Percentiles rank a stretch among this genome's conserved stretches.
These are phyloP conservation scores for Fremontodendron californicum DNA, from an alignment of 345 rosid species.

Conservation along the genomic window DNA sequence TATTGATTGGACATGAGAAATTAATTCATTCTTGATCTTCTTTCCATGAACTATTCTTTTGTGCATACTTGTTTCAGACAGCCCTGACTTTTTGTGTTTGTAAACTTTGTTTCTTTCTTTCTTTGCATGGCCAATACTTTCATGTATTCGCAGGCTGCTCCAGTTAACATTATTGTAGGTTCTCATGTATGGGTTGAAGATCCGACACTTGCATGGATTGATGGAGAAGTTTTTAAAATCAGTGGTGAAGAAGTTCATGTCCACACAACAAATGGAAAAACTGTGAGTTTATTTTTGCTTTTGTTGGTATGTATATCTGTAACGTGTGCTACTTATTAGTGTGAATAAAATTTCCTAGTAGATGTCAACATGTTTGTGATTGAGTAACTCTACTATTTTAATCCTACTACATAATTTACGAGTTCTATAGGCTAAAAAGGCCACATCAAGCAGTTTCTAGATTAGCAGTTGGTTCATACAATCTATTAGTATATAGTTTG, in stretches of 20 bases:
- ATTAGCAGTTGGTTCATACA: slow-evolving; percentile 2
- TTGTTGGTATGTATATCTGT: not conserved
- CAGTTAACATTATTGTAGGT: slow-evolving; percentile 20
- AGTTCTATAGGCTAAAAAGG: not conserved
- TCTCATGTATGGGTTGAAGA: slow-evolving; percentile 22
- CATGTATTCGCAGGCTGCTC: not conserved
- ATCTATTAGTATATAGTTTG: slow-evolving; percentile 5
- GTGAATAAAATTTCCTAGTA: slow-evolving; percentile 4
- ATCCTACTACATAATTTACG: not conserved
- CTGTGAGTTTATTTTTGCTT: slow-evolving; percentile 4
- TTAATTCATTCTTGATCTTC: not conserved
- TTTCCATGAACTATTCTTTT: not conserved
- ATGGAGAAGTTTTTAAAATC: slow-evolving; percentile 21
- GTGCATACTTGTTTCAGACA: not conserved
- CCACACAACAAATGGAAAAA: slow-evolving; percentile 15
- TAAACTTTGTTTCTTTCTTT: not conserved
- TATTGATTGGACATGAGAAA: not conserved
- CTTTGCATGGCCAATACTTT: slow-evolving; percentile 2
- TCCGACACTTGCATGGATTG: slow-evolving; percentile 9
- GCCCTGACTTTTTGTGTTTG: not conserved
- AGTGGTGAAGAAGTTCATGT: slow-evolving; percentile 18
- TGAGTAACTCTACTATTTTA: not conserved
- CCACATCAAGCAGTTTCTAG: not conserved
- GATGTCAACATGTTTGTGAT: not conserved
- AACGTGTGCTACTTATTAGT: not conserved